These are phyloP conservation scores for Mortierella sp. DNA, from an alignment of 371 early-diverging fungal species.

Conservation along the genomic window DNA sequence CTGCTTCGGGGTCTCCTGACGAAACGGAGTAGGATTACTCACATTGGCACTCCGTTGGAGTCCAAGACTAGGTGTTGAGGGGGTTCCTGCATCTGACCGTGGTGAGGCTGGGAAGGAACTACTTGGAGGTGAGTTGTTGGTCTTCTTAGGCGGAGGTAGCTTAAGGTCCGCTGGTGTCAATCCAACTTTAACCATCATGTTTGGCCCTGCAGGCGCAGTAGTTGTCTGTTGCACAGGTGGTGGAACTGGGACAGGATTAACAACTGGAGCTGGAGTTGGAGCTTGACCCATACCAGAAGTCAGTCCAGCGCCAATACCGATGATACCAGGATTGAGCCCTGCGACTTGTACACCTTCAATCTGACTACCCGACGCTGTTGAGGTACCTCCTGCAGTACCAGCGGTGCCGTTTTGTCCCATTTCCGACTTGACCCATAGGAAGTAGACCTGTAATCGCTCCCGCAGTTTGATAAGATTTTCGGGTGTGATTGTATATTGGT, in stretches of 20 bases:
- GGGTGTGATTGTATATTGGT: conserved; percentile 61
- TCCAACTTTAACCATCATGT: conserved; percentile 25
- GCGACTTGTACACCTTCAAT: neutral
- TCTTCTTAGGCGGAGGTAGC: conserved; percentile 39
- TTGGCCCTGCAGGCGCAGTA: neutral
- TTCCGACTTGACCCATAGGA: conserved; percentile 56
- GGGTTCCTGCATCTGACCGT: conserved; percentile 18
- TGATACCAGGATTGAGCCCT: conserved; percentile 5
- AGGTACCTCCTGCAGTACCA: conserved; percentile 10
- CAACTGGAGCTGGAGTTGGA: neutral
- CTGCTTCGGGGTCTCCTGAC: conserved; percentile 20
- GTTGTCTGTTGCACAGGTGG: neutral
- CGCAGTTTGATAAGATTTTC: conserved; percentile 62
- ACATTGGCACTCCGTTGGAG: conserved; percentile 9
- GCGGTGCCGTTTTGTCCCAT: conserved; percentile 6
- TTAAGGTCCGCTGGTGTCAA: conserved; percentile 46
- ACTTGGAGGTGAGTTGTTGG: conserved; percentile 40
- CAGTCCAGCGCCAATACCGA: neutral
- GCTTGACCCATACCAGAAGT: neutral
- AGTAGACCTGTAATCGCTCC: conserved; percentile 65
- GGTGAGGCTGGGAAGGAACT: conserved; percentile 29
- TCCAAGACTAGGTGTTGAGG: conserved; percentile 7
- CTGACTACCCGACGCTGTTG: neutral
- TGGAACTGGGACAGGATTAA: neutral
- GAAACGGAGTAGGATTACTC: neutral